phyloP scores from a whole-genome alignment of 2,329 filamentous ascomycete genomes.

The Xylariaceae sp. region DNA sequence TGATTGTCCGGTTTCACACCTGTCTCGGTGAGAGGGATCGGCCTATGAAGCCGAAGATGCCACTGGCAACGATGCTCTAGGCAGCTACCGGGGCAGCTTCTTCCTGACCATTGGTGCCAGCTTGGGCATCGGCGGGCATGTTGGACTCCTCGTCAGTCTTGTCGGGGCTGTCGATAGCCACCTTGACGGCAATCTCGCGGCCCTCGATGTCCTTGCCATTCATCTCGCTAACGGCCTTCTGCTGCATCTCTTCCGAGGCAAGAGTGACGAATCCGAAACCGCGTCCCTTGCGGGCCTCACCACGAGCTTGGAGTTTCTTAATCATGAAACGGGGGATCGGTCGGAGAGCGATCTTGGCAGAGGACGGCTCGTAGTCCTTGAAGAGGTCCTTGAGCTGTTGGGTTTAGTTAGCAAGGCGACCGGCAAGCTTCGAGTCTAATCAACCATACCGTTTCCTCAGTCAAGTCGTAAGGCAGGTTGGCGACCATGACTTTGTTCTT shows the following conservation, averaged over 20 bases:
- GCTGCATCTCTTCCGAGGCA: conserved; percentile 88
- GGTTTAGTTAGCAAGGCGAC: conserved; percentile 14
- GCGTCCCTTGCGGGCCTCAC: conserved; percentile 97
- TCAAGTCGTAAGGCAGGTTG: conserved; percentile 96
- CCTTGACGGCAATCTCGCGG: conserved; percentile 98
- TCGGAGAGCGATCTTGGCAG: conserved; percentile 96
- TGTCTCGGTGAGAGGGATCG: conserved; percentile 15
- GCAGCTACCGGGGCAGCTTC: conserved; percentile 26
- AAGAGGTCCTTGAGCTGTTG: conserved; percentile 94
- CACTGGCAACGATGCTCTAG: conserved; percentile 17
- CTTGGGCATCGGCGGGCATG: conserved; percentile 37
- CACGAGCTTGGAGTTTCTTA: conserved; percentile 98
- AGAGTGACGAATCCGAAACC: conserved; percentile 98
- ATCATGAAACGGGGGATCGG: conserved; percentile 99
- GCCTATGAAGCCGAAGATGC: conserved; percentile 13
- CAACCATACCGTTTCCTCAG: conserved; percentile 82
- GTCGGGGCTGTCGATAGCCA: conserved; percentile 97
- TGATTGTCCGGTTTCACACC: conserved; percentile 16
- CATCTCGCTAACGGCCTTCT: conserved; percentile 97
- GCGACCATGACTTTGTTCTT: conserved; percentile 99
- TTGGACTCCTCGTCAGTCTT: conserved; percentile 86
- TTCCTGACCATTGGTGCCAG: conserved; percentile 31
- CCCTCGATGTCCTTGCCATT: conserved; percentile 99
- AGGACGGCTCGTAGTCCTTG: conserved; percentile 80
- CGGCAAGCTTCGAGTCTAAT: not conserved